Evolutionary conservation across 2,329 filamentous ascomycete species (phyloP).

Genomic region (Curvularia hawaiiensis): DNA sequence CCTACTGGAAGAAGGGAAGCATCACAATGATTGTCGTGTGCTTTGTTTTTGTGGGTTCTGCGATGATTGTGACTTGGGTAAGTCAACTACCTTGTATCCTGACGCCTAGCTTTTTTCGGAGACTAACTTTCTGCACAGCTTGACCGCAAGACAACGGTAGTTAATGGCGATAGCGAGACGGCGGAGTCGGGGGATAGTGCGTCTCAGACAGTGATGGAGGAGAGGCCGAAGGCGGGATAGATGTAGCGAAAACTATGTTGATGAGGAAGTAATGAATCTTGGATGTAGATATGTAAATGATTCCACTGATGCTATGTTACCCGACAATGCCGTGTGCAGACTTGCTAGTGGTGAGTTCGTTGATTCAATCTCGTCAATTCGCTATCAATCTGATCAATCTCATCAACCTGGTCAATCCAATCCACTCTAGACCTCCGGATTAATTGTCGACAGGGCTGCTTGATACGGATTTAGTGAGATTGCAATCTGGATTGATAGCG

Average conservation of each 20-base stretch:
- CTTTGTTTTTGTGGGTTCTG: conserved; percentile 20
- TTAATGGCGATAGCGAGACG: background rate
- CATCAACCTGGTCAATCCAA: too few relatives aligned
- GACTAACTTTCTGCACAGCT: conserved; percentile 6
- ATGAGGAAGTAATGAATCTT: background rate
- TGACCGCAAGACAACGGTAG: conserved; percentile 4
- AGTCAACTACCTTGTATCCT: background rate
- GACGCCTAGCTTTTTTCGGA: background rate
- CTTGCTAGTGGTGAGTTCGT: too few relatives aligned
- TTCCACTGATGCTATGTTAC: background rate
- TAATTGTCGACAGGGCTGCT: too few relatives aligned
- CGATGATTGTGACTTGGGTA: conserved; percentile 26
- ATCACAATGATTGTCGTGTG: conserved; percentile 43
- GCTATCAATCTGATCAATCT: too few relatives aligned
- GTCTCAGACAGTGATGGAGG: background rate
- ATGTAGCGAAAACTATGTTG: background rate
- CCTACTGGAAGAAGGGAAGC: conserved; percentile 49
- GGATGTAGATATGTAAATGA: background rate
- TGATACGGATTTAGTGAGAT: too few relatives aligned
- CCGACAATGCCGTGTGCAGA: too few relatives aligned
- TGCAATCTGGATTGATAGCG: too few relatives aligned
- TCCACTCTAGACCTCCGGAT: too few relatives aligned
- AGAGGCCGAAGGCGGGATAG: background rate
- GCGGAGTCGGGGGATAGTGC: background rate
- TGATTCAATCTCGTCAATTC: too few relatives aligned